Evolutionary conservation across 2,329 filamentous ascomycete species (phyloP).

Genomic region (Leptodontidium sp.): DNA sequence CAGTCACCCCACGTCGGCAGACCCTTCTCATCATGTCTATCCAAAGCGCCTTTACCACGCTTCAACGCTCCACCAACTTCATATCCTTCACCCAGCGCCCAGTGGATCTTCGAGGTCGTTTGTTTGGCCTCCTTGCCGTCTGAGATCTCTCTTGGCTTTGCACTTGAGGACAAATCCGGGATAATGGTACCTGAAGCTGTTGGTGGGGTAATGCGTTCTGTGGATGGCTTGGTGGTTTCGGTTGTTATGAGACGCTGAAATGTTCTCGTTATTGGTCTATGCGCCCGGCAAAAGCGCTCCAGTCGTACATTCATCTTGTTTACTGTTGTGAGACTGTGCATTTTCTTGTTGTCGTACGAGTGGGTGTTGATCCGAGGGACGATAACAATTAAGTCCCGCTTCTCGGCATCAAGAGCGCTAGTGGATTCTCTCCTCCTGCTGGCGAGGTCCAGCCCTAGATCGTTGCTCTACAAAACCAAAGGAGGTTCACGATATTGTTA

Average conservation of each 20-base stretch:
- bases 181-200: background rate
- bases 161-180: background rate
- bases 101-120: conserved; percentile 6
- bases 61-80: conserved; percentile 19
- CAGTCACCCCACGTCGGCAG: conserved; percentile 32
- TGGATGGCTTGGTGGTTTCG: conserved; percentile 5
- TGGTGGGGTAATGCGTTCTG: background rate
- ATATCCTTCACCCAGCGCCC: conserved; percentile 21
- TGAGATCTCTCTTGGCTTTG: background rate
- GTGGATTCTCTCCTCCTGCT: background rate
- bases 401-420: background rate
- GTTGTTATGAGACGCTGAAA: conserved; percentile 4
- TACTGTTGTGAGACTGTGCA: background rate
- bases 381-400: background rate
- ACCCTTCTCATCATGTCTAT: conserved; percentile 26
- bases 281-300: background rate
- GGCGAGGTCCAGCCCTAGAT: no score
- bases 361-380: background rate
- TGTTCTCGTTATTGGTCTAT: background rate
- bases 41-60: conserved; percentile 7
- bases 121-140: background rate
- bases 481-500: background rate
- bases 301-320: conserved; percentile 13
- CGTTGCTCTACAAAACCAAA: background rate
- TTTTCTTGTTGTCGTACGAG: background rate